Percentiles rank a stretch among this genome's conserved stretches.
Conservation (phyloP, 208 protist species). For the Leishmania major region DNA sequence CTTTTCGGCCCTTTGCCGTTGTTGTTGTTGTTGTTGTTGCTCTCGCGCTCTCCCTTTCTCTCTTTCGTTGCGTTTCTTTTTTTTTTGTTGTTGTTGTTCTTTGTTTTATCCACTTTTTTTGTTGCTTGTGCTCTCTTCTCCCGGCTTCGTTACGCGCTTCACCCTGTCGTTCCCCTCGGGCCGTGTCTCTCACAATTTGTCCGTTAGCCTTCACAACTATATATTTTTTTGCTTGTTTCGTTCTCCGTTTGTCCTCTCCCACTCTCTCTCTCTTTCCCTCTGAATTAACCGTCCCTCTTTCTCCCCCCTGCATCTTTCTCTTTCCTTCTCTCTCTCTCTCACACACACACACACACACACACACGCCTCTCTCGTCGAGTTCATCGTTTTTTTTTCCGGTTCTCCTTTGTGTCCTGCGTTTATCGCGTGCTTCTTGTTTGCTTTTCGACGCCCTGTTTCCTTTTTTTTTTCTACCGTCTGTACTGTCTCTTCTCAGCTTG, state of each 20-base stretch:
- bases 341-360: too few species aligned
- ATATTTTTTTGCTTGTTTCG: background rate
- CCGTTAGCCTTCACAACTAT: background rate
- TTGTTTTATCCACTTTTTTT: background rate
- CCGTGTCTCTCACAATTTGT: background rate
- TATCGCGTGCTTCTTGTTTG: slow-evolving; percentile 1
- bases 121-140: background rate
- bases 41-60: background rate
- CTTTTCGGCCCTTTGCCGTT: background rate
- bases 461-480: background rate
- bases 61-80: background rate
- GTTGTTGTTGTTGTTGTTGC: too few species aligned
- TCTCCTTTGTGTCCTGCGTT: background rate
- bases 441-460: background rate
- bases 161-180: background rate
- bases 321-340: background rate
- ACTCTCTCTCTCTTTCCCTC: background rate
- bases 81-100: background rate
- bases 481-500: background rate
- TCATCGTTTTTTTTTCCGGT: background rate
- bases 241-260: background rate
- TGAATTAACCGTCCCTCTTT: background rate
- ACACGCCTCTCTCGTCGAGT: background rate
- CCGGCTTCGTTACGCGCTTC: background rate
- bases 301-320: background rate